A percentile compares a stretch with the other conserved stretches of the same genome.
phyloP scores from a whole-genome alignment of 108 stramenopile species.

The Poteriospumella lacustris region DNA sequence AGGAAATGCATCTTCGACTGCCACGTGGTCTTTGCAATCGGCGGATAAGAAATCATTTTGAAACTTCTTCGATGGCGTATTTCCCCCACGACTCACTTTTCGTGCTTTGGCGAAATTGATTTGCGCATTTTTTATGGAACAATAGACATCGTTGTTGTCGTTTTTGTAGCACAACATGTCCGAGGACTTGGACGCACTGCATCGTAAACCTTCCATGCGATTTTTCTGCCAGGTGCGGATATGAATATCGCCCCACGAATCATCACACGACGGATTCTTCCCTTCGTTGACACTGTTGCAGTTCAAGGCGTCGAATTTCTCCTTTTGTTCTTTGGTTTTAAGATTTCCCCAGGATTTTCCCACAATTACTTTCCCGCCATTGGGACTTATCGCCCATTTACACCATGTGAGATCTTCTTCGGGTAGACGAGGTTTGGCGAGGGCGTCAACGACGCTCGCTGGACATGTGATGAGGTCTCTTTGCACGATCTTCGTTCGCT shows the following conservation, averaged over 20 bases:
- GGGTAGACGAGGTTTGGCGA: background rate
- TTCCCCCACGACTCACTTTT: background rate
- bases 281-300: background rate
- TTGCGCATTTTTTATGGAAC: background rate
- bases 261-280: constrained; percentile 3
- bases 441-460: background rate
- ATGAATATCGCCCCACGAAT: constrained; percentile 11
- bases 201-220: background rate
- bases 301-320: background rate
- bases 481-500: too few relatives aligned
- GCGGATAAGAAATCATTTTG: background rate
- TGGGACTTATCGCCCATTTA: background rate
- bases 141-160: constrained; percentile 4
- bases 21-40: background rate
- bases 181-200: background rate
- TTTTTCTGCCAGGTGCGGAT: background rate
- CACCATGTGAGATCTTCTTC: constrained; percentile 13
- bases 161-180: background rate
- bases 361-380: background rate
- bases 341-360: constrained; percentile 10
- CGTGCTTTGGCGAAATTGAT: background rate
- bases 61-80: background rate
- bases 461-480: background rate
- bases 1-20: background rate
- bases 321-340: background rate